A percentile compares a stretch with the other conserved stretches of the same genome.
Conservation (phyloP, 2,329 filamentous ascomycete genomes). For the Pestalotiopsis sp. region DNA sequence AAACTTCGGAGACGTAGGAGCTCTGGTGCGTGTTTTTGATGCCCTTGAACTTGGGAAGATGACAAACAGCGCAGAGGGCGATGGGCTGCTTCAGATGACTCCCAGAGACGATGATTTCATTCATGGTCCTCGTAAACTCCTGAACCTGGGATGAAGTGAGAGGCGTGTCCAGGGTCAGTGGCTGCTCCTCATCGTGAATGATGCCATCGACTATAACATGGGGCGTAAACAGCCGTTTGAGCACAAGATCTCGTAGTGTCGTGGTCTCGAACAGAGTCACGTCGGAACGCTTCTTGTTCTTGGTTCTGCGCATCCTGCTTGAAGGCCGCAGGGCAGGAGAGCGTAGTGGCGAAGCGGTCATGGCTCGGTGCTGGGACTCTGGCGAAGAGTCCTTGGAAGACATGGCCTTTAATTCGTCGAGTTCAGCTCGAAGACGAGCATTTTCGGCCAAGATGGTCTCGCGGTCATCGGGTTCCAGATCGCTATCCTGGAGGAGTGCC, state of each 20-base stretch:
- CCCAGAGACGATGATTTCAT: slow-evolving; percentile 11
- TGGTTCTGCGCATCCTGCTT: background rate
- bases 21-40: slow-evolving; percentile 4
- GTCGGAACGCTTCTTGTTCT: slow-evolving; percentile 3
- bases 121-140: slow-evolving; percentile 13
- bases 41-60: slow-evolving; percentile 16
- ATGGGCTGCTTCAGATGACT: slow-evolving; percentile 12
- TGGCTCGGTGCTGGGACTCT: background rate
- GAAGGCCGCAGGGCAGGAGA: background rate
- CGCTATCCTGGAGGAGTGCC: slow-evolving; percentile 1
- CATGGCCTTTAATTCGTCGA: slow-evolving; percentile 7
- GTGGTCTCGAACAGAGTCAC: slow-evolving; percentile 8
- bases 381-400: background rate
- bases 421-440: slow-evolving; percentile 10
- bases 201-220: slow-evolving; percentile 11
- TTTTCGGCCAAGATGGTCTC: slow-evolving; percentile 10
- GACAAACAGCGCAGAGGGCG: slow-evolving; percentile 15
- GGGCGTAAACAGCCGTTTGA: slow-evolving; percentile 12
- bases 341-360: background rate
- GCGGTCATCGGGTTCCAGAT: background rate
- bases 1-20: slow-evolving; percentile 14
- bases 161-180: slow-evolving; percentile 13
- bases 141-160: slow-evolving; percentile 13
- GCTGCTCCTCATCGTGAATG: background rate
- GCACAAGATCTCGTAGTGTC: slow-evolving; percentile 13